A percentile compares a stretch with the other conserved stretches of the same genome.
These are phyloP conservation scores for Dendrobium huoshanense DNA, from an alignment of 106 monocot genomes.

Conservation along the genomic window DNA sequence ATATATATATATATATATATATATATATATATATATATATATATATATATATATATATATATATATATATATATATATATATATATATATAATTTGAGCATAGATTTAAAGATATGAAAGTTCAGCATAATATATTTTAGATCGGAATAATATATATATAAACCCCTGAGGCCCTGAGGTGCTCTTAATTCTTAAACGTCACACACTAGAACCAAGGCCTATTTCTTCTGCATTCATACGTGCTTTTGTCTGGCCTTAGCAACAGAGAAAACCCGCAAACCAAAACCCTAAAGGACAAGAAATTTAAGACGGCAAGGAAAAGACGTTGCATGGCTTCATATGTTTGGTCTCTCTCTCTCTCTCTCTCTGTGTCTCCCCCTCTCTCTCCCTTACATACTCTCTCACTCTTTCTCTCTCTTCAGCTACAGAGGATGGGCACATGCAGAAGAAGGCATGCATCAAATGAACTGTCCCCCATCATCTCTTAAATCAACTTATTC, in stretches of 20 bases:
- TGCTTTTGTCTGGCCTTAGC: not conserved
- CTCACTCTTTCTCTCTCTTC: too few species aligned
- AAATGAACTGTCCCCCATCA: conserved; percentile 6
- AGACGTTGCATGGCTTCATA: not conserved
- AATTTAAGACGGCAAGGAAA: not conserved
- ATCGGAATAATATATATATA: not conserved
- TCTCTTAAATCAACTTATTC: conserved; percentile 1
- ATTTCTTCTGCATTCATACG: not conserved
- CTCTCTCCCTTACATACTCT: too few species aligned
- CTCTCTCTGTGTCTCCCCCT: not conserved
- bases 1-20: too few species aligned
- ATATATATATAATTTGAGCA: too few species aligned
- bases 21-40: too few species aligned
- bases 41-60: too few species aligned
- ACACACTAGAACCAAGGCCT: not conserved
- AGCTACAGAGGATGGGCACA: not conserved
- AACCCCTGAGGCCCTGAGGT: not conserved
- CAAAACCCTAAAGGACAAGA: not conserved
- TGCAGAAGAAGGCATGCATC: not conserved
- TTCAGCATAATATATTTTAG: too few species aligned
- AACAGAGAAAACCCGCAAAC: too few species aligned
- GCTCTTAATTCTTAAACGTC: not conserved
- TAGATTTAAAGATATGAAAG: too few species aligned
- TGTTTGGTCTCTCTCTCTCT: not conserved
- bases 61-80: too few species aligned